Base-by-base conservation (phyloP, 2,329 filamentous ascomycete genomes). In the Hyphodiscus sp. region DNA sequence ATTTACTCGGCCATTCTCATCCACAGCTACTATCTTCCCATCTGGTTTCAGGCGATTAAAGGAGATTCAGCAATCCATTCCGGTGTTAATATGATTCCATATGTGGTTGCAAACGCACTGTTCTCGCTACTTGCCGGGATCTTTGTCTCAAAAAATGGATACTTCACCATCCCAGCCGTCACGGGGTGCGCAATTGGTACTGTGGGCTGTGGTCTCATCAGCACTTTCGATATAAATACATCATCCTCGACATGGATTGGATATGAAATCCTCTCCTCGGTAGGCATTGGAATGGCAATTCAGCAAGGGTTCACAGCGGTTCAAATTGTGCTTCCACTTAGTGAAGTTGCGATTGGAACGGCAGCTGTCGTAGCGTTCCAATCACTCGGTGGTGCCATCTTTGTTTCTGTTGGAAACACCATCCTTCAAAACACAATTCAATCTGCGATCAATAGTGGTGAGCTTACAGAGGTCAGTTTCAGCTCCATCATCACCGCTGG, bases 181-280 rank as follows among this genome's bases (percentile, higher is more conserved):
- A 10, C 58, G 1, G 58, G 59, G 1, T 58, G 48, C 20, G 45
- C 47, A 2, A 53, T 62, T 30, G 56, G 51, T 7, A 53, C 57
- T 0, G 47, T 64, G 15, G 63, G 61, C 2, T 52, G 50, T 44
- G 63, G 63, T 8, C 29, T 65, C 0, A 60, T 67, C 1, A 81
- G 80, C 0, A 64, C 59, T 1, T 48, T 60, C 9, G 18, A 41
- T n/a, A 38, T 20, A 2, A 26, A 51, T 3, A 61, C 76, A 76
- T 60, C 68, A 1, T 66, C 68, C 1, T 70, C 64, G 11, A 69
- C 70, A 41, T 79, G 76, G 75, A 74, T 79, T 43, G 76, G 76
- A 9, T 80, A 76, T 47, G 43, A 62, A 20, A 56, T 67, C 2
- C 23, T 68, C 11, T 55, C 58, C 5, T 57, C 55, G 1, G 53